Percentiles rank a stretch among this genome's conserved stretches.
These are phyloP conservation scores for Saccharomycopsis sp. DNA, from an alignment of 805 yeast species.

Conservation along the genomic window DNA sequence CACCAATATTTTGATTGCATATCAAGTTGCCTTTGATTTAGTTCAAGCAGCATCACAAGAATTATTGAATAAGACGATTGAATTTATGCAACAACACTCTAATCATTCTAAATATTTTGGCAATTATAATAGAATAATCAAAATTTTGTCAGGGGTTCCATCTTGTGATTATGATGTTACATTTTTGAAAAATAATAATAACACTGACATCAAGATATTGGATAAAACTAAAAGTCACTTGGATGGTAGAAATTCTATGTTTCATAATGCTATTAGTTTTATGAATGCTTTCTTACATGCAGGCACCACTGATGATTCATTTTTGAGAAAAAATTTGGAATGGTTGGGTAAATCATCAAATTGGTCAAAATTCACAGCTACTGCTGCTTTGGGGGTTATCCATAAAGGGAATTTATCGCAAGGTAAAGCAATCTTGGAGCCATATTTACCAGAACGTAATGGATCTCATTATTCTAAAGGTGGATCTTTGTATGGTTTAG, in stretches of 20 bases:
- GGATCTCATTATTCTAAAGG: constrained; percentile 89
- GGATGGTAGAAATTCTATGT: constrained; percentile 89
- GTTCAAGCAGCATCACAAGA: constrained; percentile 91
- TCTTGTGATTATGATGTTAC: constrained; percentile 90
- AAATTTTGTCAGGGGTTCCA: constrained; percentile 83
- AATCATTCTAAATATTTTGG: constrained; percentile 13
- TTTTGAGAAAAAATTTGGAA: constrained; percentile 82
- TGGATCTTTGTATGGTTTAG: constrained; percentile 89
- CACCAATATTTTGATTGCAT: constrained; percentile 53
- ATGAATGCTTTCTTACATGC: constrained; percentile 92
- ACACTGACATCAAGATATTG: constrained; percentile 76
- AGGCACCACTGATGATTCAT: constrained; percentile 93
- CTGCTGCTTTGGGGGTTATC: constrained; percentile 96
- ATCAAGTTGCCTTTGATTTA: constrained; percentile 92
- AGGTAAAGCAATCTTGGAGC: constrained; percentile 79
- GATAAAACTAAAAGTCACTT: constrained; percentile 73
- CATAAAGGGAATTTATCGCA: constrained; percentile 92
- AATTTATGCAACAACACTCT: constrained; percentile 10
- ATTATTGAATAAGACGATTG: constrained; percentile 49
- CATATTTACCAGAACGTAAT: constrained; percentile 72
- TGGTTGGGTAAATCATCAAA: constrained; percentile 97
- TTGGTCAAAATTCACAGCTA: constrained; percentile 97
- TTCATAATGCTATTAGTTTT: constrained; percentile 93
- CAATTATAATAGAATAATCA: constrained; percentile 41
- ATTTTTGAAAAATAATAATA: constrained; percentile 77